Percentiles rank a stretch among this genome's conserved stretches.
Conservation (phyloP, 805 yeast species). For the Candida tibetensis region DNA sequence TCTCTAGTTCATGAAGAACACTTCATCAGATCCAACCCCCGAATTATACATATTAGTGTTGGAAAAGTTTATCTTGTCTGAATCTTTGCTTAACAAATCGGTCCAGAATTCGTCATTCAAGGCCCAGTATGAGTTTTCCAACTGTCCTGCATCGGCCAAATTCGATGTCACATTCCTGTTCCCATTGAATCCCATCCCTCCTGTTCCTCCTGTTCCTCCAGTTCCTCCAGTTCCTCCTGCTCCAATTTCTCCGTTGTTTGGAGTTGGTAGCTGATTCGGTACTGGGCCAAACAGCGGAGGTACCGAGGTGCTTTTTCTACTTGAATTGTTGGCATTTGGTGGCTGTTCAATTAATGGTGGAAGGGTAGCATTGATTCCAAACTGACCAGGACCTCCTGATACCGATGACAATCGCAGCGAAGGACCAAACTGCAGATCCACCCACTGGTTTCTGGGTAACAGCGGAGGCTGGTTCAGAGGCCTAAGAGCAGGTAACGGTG, state of each 20-base stretch:
- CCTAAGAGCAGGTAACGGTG: background rate
- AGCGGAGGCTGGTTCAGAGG: background rate
- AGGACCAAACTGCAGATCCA: too few relatives aligned
- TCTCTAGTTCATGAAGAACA: constrained; percentile 17
- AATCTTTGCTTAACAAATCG: constrained; percentile 43
- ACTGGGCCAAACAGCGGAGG: too few relatives aligned
- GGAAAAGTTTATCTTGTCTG: constrained; percentile 35
- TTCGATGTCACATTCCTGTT: background rate
- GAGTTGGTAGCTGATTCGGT: too few relatives aligned
- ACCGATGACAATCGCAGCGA: background rate
- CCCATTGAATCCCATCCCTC: background rate
- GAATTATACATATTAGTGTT: constrained; percentile 14
- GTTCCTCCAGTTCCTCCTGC: background rate
- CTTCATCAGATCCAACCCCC: constrained; percentile 22
- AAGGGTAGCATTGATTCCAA: background rate
- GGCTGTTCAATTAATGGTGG: background rate
- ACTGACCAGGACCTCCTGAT: background rate
- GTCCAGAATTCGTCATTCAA: constrained; percentile 73
- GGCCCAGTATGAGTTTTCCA: constrained; percentile 50
- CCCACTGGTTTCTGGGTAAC: too few relatives aligned
- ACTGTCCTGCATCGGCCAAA: constrained; percentile 31
- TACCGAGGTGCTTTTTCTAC: background rate
- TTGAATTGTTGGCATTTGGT: background rate
- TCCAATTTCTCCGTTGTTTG: too few relatives aligned
- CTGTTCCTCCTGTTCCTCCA: background rate